phyloP scores from a whole-genome alignment of 164 flowering plant genomes.

The Piper longum region DNA sequence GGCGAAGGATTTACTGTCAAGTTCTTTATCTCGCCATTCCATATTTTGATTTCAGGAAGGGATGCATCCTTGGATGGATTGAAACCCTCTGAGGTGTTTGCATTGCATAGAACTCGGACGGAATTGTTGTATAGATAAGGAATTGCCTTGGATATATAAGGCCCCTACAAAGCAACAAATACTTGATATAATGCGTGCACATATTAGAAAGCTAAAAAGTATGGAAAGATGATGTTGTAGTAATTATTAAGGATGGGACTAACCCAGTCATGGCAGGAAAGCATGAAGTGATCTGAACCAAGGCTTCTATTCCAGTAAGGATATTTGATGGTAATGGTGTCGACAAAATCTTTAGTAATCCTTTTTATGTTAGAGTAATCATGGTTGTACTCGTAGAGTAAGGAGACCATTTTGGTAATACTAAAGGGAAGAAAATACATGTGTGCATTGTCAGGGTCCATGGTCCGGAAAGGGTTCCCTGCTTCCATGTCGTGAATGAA shows the following conservation, averaged over 20 bases:
- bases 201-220: no score
- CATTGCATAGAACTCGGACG: conserved; percentile 29
- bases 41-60: conserved; percentile 23
- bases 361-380: conserved; percentile 24
- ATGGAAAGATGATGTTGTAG: background rate
- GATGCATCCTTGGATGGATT: conserved; percentile 23
- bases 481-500: conserved; percentile 47
- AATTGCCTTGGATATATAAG: conserved; percentile 9
- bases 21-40: background rate
- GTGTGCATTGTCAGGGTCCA: conserved; percentile 28
- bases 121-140: conserved; percentile 20
- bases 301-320: conserved; percentile 43
- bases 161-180: conserved; percentile 15
- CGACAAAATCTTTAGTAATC: conserved; percentile 21
- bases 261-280: conserved; percentile 62
- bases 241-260: background rate
- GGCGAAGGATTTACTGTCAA: conserved; percentile 21
- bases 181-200: no score
- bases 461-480: conserved; percentile 19
- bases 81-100: conserved; percentile 24
- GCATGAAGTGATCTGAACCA: conserved; percentile 33
- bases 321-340: conserved; percentile 13
- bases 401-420: conserved; percentile 23
- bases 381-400: conserved; percentile 16
- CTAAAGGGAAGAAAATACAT: conserved; percentile 45